These are phyloP conservation scores for Fusarium dlaminii DNA, from an alignment of 2,329 filamentous ascomycete species.

Conservation along the genomic window DNA sequence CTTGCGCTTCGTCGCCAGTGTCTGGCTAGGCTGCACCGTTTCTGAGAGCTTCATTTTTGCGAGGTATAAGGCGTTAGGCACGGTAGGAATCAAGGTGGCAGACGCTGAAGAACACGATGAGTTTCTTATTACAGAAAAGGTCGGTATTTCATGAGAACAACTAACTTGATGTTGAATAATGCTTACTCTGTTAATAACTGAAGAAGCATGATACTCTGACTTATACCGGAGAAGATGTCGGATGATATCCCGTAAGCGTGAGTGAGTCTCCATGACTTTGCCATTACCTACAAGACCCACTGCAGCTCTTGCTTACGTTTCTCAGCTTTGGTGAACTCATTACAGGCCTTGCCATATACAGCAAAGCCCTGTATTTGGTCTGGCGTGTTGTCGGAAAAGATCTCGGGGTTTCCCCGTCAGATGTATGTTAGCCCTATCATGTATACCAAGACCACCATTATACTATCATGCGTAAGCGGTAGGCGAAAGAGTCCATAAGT, in stretches of 20 bases:
- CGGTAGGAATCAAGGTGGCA: too few species aligned
- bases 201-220: too few species aligned
- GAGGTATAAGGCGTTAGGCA: too few species aligned
- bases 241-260: neutral
- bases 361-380: neutral
- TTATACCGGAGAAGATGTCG: neutral
- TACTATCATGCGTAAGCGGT: neutral
- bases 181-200: neutral
- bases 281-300: neutral
- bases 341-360: neutral
- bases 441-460: neutral
- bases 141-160: neutral
- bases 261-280: too few species aligned
- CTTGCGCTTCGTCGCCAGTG: neutral
- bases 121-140: fast-evolving
- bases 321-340: neutral
- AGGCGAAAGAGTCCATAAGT: fast-evolving
- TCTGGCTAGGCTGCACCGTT: neutral
- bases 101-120: too few species aligned
- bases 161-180: fast-evolving
- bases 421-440: neutral
- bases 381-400: neutral
- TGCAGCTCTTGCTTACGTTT: neutral
- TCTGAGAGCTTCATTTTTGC: neutral
- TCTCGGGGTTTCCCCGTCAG: neutral